Evolutionary conservation across 2,329 filamentous ascomycete species (phyloP), one percentile per base, ranked within the genome.

Genomic region (Seiridium cupressi): DNA sequence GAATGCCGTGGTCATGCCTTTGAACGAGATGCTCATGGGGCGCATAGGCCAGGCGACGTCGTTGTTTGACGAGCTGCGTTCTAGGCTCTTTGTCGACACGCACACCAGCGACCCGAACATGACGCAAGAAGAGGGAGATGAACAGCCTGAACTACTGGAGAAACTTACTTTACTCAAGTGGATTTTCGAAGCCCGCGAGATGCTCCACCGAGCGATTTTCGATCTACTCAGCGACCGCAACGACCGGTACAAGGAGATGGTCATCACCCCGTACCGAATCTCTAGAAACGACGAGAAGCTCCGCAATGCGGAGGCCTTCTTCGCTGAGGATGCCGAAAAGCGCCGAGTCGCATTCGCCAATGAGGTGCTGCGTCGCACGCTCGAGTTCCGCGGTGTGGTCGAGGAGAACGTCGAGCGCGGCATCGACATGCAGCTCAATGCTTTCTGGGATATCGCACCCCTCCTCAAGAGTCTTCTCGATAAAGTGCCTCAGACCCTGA

Each of bases 401-500:
- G 92, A 97, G 72, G 84, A 88, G 66, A 95, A 95, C 59, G 93
- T 97, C 31, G 87, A 88, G 26, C 88, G 91, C 8, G 95, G 94
- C 13, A 92, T 98, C 9, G 93, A 97, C 72, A 86, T 92, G 59
- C 95, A 98, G 75, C 84, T 97, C 2, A 93, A 90, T 8, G 93
- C 94, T 0, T 99, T 98, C 73, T 99, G 95, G 95, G 95, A 99
- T 71, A 96, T 98, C 68, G 94, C 93, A 1, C 95, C 95, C 3
- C 87, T 89, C 3, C 82, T 99, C 0, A 82, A 89, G 34, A 83
- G 88, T 13, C 80, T 98, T 51, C 83, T 96, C 9, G 91, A 96
- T 61, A 90, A 90, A 68, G 88, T 97, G 31, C 93, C 93, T 0
- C 72, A 76, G 1, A 76, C 82, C 48, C 74, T 87, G 9, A 73